A percentile compares a stretch with the other conserved stretches of the same genome.
Conservation (phyloP, 129 eudicot species). For the Oenanthe sinensis region DNA sequence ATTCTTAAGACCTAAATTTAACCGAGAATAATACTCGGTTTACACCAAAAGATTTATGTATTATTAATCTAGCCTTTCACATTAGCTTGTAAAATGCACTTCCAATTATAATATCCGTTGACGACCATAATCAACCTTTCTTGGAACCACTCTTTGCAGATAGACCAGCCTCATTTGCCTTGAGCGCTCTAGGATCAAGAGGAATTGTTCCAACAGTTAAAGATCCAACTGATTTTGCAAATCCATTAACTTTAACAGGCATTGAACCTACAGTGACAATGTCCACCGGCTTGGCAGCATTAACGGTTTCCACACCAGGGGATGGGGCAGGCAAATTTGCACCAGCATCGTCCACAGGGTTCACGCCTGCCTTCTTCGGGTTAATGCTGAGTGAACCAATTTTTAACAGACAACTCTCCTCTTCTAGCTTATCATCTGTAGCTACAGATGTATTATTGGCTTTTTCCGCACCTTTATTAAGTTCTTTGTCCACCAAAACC, state of each 20-base stretch:
- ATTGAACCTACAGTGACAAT: slow-evolving; percentile 10
- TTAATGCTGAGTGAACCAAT: slow-evolving; percentile 8
- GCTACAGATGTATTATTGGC: slow-evolving; percentile 1
- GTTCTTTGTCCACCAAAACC: slow-evolving; percentile 15
- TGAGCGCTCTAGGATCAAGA: neutral
- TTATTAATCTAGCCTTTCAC: neutral
- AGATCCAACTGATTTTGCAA: neutral
- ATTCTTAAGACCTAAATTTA: neutral
- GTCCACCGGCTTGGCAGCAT: neutral
- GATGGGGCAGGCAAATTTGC: neutral
- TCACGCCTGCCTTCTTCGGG: neutral
- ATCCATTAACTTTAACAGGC: slow-evolving; percentile 8
- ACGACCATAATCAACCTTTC: neutral
- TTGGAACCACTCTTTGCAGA: neutral
- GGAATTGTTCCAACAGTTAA: slow-evolving; percentile 6
- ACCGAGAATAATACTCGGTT: neutral
- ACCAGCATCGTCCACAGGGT: neutral
- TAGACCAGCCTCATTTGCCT: neutral
- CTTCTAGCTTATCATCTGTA: neutral
- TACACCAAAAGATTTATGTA: slow-evolving; percentile 3
- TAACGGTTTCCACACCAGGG: neutral
- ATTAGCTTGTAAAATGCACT: neutral
- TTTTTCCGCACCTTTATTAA: neutral
- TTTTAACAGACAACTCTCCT: neutral
- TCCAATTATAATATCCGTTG: neutral